These are phyloP conservation scores for Sporisorium graminicola DNA, from an alignment of 1,284 basidiomycete genomes.

Conservation along the genomic window DNA sequence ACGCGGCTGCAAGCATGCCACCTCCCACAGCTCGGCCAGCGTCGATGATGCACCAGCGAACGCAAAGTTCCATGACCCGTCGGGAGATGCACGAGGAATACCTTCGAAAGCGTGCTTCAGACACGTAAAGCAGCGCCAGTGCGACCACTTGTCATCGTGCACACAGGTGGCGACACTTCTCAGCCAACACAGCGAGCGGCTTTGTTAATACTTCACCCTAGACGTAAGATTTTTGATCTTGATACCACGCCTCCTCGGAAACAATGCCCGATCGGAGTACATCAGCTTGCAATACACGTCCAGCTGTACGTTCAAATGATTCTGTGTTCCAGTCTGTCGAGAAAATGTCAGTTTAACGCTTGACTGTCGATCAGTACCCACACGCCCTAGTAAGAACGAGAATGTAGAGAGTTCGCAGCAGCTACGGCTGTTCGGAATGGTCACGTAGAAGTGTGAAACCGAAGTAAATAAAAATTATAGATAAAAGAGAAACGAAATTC, in stretches of 20 bases:
- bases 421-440: not conserved
- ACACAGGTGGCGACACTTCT: not conserved
- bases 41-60: conserved; percentile 4
- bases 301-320: not conserved
- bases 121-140: not conserved
- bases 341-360: no score
- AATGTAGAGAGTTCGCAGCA: not conserved
- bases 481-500: not conserved
- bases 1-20: conserved; percentile 34
- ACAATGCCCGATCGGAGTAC: not conserved
- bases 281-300: not conserved
- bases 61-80: conserved; percentile 19
- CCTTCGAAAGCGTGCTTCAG: conserved; percentile 19
- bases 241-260: not conserved
- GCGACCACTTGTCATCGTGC: not conserved
- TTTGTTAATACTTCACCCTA: no score
- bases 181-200: not conserved
- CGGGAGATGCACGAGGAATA: conserved; percentile 44
- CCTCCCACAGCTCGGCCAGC: conserved; percentile 17
- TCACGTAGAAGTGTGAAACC: no score
- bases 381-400: no score
- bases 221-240: not conserved
- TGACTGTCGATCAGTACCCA: no score
- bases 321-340: not conserved
- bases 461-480: no score